These are phyloP conservation scores for Cinnamomum micranthum DNA, from an alignment of 164 flowering plant genomes.

Conservation along the genomic window DNA sequence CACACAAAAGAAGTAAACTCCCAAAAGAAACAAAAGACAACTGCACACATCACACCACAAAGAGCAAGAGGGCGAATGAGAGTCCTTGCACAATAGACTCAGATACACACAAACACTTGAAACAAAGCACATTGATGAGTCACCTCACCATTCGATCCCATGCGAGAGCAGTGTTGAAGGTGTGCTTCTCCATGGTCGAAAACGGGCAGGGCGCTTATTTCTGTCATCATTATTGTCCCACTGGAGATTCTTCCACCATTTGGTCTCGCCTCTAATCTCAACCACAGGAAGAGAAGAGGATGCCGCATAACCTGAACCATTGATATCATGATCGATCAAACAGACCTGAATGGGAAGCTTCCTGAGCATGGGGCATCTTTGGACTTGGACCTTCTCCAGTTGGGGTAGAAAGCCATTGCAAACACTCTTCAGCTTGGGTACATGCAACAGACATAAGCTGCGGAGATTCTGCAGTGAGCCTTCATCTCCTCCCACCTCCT, in stretches of 20 bases:
- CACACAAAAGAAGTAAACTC: no score
- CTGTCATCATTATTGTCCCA: not conserved
- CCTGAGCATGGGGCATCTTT: not conserved
- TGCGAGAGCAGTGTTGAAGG: no score
- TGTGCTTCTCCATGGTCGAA: not conserved
- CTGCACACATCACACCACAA: no score
- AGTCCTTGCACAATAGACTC: no score
- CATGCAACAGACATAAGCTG: not conserved
- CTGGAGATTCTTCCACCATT: not conserved
- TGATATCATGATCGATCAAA: no score
- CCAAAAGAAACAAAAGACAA: no score
- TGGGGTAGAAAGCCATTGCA: not conserved
- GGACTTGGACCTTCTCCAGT: not conserved
- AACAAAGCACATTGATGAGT: no score
- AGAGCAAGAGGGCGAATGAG: no score
- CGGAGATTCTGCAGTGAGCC: not conserved
- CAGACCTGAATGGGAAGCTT: not conserved
- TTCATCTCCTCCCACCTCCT: not conserved
- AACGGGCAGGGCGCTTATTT: not conserved
- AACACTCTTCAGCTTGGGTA: not conserved
- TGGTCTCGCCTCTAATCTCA: not conserved
- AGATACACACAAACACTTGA: no score
- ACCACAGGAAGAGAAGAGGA: not conserved
- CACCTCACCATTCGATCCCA: no score
- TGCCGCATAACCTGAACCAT: no score